phyloP scores from a whole-genome alignment of 306 rosid species.

The Dalbergia cochinchinensis region DNA sequence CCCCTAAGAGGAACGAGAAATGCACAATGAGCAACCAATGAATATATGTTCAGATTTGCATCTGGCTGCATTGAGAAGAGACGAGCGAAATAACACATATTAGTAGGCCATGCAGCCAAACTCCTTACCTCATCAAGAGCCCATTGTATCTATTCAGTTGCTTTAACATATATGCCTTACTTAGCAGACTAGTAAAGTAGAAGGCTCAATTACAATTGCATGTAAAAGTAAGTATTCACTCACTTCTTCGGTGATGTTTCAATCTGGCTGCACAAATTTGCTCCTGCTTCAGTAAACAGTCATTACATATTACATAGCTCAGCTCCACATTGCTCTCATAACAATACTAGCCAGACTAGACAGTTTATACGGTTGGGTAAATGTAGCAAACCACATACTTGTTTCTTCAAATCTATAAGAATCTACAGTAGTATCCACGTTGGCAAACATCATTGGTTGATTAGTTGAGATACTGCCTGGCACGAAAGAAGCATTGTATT shows the following conservation, averaged over 20 bases:
- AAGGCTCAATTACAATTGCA: conserved; percentile 30
- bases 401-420: conserved; percentile 58
- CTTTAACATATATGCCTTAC: conserved; percentile 22
- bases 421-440: conserved; percentile 46
- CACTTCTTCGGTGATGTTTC: conserved; percentile 73
- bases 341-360: conserved; percentile 34
- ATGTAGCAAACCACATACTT: conserved; percentile 64
- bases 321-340: conserved; percentile 33
- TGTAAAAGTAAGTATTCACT: conserved; percentile 41
- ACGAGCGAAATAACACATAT: conserved; percentile 22
- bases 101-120: conserved; percentile 37
- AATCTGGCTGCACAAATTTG: conserved; percentile 52
- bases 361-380: conserved; percentile 36
- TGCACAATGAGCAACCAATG: conserved; percentile 35
- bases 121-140: conserved; percentile 31
- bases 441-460: conserved; percentile 51
- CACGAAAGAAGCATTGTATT: conserved; percentile 45
- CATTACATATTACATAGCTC: conserved; percentile 44
- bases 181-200: conserved; percentile 29
- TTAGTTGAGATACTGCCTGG: conserved; percentile 45
- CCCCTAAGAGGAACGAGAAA: conserved; percentile 17
- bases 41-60: conserved; percentile 18
- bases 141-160: conserved; percentile 24
- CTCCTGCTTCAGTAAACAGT: conserved; percentile 58
- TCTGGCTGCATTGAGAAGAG: conserved; percentile 27